A percentile compares a stretch with the other conserved stretches of the same genome.
These are phyloP conservation scores for Arctium lappa DNA, from an alignment of 129 eudicot species.

Conservation along the genomic window DNA sequence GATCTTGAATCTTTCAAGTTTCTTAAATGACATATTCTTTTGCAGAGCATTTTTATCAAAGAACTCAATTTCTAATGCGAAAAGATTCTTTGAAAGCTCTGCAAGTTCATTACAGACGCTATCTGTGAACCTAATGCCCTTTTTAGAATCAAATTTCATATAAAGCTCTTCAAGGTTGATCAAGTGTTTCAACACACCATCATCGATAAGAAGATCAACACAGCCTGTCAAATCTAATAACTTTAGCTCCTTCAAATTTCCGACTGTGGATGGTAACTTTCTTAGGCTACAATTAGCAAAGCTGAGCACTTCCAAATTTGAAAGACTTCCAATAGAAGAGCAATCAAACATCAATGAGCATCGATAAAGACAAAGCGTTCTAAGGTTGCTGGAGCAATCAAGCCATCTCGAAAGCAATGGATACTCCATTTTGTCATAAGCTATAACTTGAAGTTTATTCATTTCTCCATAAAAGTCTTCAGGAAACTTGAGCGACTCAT, in stretches of 20 bases:
- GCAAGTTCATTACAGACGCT: neutral
- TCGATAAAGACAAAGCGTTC: neutral
- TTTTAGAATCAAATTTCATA: neutral
- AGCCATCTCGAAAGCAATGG: neutral
- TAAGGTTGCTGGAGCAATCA: neutral
- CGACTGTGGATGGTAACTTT: neutral
- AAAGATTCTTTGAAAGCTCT: neutral
- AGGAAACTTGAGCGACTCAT: neutral
- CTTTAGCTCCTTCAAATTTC: neutral
- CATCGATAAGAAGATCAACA: neutral
- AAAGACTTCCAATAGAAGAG: neutral
- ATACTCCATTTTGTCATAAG: neutral
- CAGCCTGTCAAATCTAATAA: neutral
- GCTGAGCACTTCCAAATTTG: neutral
- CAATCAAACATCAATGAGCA: slow-evolving; percentile 1
- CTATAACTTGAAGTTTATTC: neutral
- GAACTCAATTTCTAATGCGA: neutral
- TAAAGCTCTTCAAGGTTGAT: slow-evolving; percentile 8
- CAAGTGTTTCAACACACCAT: neutral
- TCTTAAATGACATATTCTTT: neutral
- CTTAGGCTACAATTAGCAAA: neutral
- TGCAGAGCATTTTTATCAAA: neutral
- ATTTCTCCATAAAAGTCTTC: neutral
- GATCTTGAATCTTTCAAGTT: slow-evolving; percentile 4
- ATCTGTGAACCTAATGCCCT: neutral